Evolutionary conservation across 2,329 filamentous ascomycete genomes (phyloP).

Genomic region (Diaporthe citri): DNA sequence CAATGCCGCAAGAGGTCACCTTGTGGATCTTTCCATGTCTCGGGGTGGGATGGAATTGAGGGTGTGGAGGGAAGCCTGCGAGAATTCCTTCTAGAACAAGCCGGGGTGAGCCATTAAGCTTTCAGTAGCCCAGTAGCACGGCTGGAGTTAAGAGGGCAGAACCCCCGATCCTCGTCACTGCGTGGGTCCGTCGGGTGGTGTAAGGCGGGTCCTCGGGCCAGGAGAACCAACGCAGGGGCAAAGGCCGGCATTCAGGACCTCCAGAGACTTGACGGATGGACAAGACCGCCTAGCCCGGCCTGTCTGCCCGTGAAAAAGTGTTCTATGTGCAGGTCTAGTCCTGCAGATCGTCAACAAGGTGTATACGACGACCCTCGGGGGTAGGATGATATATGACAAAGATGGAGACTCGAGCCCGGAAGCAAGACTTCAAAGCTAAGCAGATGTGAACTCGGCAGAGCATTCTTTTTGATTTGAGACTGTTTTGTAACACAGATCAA

Average conservation of each 20-base stretch:
- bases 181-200: conserved; percentile 26
- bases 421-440: not conserved
- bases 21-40: conserved; percentile 36
- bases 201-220: conserved; percentile 17
- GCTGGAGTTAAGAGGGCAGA: conserved; percentile 4
- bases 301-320: not conserved
- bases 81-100: conserved; percentile 22
- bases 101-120: conserved; percentile 31
- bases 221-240: conserved; percentile 3
- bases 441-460: not conserved
- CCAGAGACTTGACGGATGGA: not conserved
- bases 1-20: conserved; percentile 37
- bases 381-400: not conserved
- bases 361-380: not conserved
- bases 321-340: not conserved
- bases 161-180: conserved; percentile 35
- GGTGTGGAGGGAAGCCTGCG: conserved; percentile 11
- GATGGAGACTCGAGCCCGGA: not conserved
- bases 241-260: not conserved
- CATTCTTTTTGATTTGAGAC: not conserved
- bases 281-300: not conserved
- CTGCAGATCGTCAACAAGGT: not conserved
- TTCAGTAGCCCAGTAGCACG: conserved; percentile 9
- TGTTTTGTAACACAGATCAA: not conserved
- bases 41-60: not conserved